Evolutionary conservation across 2,329 filamentous ascomycete genomes (phyloP), one percentile per base, ranked within the genome.

Genomic region (Aspergillus tamarii): DNA sequence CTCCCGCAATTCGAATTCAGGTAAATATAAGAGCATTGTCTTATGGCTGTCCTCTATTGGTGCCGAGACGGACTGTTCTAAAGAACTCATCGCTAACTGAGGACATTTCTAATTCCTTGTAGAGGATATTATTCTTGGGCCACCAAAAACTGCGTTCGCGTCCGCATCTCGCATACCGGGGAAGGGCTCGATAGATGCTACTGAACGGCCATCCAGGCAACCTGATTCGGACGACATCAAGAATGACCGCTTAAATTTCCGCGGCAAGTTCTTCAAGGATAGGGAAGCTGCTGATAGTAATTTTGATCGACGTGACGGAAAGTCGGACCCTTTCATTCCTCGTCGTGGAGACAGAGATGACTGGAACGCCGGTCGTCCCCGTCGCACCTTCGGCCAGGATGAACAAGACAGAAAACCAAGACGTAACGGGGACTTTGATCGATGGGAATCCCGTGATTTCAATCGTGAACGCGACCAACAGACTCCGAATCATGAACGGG

Each of bases 111-210:
- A 45, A 52, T 58, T 39, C 28, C 23, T 39, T 55, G 81, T 87
- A 72, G 94, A 96, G 71, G 93, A 96, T 67, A 91, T 96, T 63
- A 86, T 95, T 63, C 90, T 97, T 63, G 93, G 92, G 16, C 93
- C 93, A 23, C 92, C 93, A 1, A 91, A 92, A 77, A 92, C 88
- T 54, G 88, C 88, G 52, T 97, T 97, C 77, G 88, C 92, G 59
- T 96, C 93, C 1, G 86, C 90, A 26, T 91, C 91, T 63, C 84
- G 87, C 64, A 76, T 78, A 59, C 71, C 76, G 66, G 78, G 79
- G 41, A 85, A 85, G 74, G 71, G 74, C 36, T 77, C 75, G 1
- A 76, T 81, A 61, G 83, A 84, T 63, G 71, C 77, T 55, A 76
- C 77, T 26, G 82, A 84, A 63, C 78, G 81, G 46, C 63, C 78